Percentiles rank a stretch among this genome's conserved stretches.
Evolutionary conservation across 805 yeast genomes (phyloP).

Genomic region (Metschnikowia koreensis): DNA sequence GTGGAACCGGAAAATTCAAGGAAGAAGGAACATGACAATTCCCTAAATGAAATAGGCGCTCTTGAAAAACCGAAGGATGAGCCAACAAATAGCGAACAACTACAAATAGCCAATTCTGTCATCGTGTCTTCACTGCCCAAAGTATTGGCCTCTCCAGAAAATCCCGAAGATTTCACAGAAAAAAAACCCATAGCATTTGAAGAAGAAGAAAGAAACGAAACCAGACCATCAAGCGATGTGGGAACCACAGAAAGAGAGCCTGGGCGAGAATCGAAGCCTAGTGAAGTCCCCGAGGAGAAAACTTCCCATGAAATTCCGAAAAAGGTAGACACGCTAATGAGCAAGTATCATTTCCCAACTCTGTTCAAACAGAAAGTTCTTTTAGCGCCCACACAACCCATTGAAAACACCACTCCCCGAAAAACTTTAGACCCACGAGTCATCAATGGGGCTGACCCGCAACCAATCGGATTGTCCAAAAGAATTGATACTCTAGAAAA

Average conservation of each 20-base stretch:
- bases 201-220: background rate
- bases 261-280: background rate
- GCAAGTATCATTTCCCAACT: background rate
- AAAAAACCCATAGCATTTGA: background rate
- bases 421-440: constrained; percentile 8
- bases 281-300: background rate
- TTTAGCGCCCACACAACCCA: background rate
- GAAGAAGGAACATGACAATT: no score
- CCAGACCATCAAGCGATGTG: background rate
- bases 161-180: no score
- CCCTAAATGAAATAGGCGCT: no score
- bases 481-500: background rate
- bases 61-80: no score
- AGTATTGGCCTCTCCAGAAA: no score
- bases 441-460: background rate
- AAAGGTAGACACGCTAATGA: background rate
- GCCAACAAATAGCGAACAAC: no score
- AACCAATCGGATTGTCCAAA: background rate
- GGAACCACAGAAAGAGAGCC: background rate
- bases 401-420: no score
- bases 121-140: no score
- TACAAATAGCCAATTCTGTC: no score
- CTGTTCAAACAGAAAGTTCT: background rate
- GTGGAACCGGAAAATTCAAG: no score
- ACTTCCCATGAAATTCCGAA: background rate